Evolutionary conservation across 2,329 filamentous ascomycete species (phyloP).

Genomic region (Ilyonectria destructans): DNA sequence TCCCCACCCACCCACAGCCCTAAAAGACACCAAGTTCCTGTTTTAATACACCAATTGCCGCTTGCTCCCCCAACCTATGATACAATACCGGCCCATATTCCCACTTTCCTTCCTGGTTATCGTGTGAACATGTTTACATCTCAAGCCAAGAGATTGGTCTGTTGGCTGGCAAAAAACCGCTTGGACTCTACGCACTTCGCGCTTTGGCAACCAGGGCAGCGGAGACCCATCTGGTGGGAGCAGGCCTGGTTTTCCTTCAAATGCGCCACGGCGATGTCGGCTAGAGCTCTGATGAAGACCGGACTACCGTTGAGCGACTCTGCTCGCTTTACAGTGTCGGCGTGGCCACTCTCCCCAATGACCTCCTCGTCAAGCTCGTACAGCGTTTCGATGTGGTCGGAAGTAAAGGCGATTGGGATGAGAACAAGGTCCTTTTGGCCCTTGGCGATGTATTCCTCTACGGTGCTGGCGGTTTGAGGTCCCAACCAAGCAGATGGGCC

Average conservation of each 20-base stretch:
- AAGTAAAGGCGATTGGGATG: constrained; percentile 97
- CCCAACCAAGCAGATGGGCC: constrained; percentile 96
- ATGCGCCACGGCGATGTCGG: constrained; percentile 88
- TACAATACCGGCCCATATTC: constrained; percentile 27
- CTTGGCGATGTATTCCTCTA: constrained; percentile 90
- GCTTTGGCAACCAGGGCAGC: constrained; percentile 94
- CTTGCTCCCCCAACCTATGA: constrained; percentile 11
- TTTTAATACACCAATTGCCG: constrained; percentile 18
- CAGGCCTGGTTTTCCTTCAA: constrained; percentile 78
- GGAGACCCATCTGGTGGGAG: constrained; percentile 88
- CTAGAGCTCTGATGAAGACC: constrained; percentile 91
- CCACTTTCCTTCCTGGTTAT: constrained; percentile 4
- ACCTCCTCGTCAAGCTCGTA: constrained; percentile 96
- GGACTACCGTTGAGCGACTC: constrained; percentile 94
- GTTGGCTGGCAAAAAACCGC: constrained; percentile 72
- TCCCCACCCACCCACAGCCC: constrained; percentile 20
- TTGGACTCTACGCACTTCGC: constrained; percentile 88
- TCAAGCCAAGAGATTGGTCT: constrained; percentile 47
- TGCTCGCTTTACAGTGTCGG: constrained; percentile 87
- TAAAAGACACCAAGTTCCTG: constrained; percentile 27
- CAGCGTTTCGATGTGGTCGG: constrained; percentile 98
- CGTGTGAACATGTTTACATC: not conserved
- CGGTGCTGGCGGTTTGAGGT: constrained; percentile 91
- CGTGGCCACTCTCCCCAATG: constrained; percentile 86
- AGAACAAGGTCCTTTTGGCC: constrained; percentile 93